A percentile compares a stretch with the other conserved stretches of the same genome.
Conservation (phyloP, 2,329 filamentous ascomycete genomes). For the Botryosphaeria dothidea region DNA sequence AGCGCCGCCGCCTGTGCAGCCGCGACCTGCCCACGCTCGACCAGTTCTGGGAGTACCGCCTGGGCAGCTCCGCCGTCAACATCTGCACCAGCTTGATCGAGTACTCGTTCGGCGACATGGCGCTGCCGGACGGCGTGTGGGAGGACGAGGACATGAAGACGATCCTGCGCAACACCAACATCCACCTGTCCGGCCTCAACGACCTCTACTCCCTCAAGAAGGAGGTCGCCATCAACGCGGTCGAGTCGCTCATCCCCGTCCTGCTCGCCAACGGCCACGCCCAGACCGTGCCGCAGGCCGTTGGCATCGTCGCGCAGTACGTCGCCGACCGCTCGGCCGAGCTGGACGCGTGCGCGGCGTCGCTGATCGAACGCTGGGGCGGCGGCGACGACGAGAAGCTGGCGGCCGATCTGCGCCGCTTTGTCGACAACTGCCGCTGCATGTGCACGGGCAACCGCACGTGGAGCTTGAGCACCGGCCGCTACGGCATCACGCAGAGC, state of each 20-base stretch:
- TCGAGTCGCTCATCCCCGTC: constrained; percentile 1
- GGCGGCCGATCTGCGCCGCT: neutral
- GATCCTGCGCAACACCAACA: neutral
- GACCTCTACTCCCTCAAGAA: constrained; percentile 15
- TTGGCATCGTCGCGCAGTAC: neutral
- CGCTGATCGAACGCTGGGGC: neutral
- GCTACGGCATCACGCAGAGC: constrained; percentile 1
- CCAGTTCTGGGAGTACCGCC: constrained; percentile 10
- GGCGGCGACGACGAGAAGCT: neutral
- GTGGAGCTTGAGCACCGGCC: constrained; percentile 11
- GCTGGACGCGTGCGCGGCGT: neutral
- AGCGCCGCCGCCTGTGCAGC: neutral
- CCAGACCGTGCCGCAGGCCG: neutral
- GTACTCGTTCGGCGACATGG: neutral
- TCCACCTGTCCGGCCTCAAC: constrained; percentile 1
- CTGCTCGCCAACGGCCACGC: neutral
- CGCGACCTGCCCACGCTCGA: neutral
- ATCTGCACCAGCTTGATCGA: constrained; percentile 5
- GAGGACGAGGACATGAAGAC: neutral
- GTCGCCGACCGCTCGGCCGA: neutral
- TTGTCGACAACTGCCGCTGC: constrained; percentile 1
- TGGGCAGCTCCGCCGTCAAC: neutral
- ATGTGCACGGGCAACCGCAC: constrained; percentile 9
- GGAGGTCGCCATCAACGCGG: neutral
- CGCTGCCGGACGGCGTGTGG: neutral